Conservation (phyloP, 1,139 yeast species). For the Meyerozyma athensensis region DNA sequence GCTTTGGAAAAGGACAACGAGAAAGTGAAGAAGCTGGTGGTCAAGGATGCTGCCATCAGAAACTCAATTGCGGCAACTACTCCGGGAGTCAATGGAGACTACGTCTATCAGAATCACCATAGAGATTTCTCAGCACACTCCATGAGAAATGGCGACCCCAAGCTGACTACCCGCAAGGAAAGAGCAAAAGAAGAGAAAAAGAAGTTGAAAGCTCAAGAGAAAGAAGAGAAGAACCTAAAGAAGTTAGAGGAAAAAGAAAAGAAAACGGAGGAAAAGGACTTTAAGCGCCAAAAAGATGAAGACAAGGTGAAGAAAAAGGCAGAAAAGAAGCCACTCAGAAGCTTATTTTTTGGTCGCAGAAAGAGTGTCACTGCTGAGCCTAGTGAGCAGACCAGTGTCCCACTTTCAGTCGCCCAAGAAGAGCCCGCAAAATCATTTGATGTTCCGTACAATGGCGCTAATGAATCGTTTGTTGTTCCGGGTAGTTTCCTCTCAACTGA, state of each 20-base stretch:
- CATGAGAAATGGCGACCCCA: slow-evolving; percentile 22
- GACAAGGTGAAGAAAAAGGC: slow-evolving; percentile 4
- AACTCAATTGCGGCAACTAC: slow-evolving; percentile 9
- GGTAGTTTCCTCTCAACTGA: no score
- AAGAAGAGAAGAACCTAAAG: slow-evolving; percentile 11
- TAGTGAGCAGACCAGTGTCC: no score
- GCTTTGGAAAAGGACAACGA: slow-evolving; percentile 4
- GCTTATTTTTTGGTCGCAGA: neutral
- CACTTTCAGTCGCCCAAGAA: no score
- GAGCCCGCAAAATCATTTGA: no score
- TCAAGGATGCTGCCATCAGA: slow-evolving; percentile 8
- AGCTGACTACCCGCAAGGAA: slow-evolving; percentile 23
- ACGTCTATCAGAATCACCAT: slow-evolving; percentile 36
- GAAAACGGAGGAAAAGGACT: slow-evolving; percentile 6
- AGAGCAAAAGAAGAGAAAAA: slow-evolving; percentile 32
- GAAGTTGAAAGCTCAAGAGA: slow-evolving; percentile 14
- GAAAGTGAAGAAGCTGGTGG: slow-evolving; percentile 7
- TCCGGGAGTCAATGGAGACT: slow-evolving; percentile 27
- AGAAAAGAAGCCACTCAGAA: slow-evolving; percentile 7
- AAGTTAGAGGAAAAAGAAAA: slow-evolving; percentile 12
- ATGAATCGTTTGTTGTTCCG: no score
- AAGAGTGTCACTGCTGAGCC: neutral
- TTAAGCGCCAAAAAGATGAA: slow-evolving; percentile 3
- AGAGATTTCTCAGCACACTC: slow-evolving; percentile 36
- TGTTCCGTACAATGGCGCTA: no score